Evolutionary conservation across 805 yeast species (phyloP), one percentile per base, ranked within the genome.

Genomic region (Hanseniaspora guilliermondii): DNA sequence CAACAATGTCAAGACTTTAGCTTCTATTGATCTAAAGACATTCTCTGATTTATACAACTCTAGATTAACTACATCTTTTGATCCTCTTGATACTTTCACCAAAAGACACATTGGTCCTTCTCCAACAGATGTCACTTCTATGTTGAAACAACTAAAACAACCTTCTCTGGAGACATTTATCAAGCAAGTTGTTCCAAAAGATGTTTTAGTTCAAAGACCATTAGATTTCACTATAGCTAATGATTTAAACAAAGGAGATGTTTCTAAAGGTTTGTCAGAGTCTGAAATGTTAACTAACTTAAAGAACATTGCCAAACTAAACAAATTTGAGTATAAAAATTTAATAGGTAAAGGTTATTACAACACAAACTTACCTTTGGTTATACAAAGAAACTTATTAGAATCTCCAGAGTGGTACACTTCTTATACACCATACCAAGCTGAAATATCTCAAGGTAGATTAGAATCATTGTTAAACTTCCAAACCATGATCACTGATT

Each of bases 351-450:
- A 86, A 66, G 98, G 98, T 40, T 93, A 91, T 69, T 85, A 87
- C 61, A 95, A 95, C 56, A 91, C 97, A 0, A 74, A 78, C 52
- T 73, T 87, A 46, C 98, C 98, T 0, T 84, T 95, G 1, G 96
- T 91, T 36, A 85, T 93, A 61, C 94, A 87, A 72, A 80, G 98
- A 66, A 93, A 93, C 64, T 69, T 93, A 56, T 72, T 93, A 56
- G 98, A 93, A 69, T 80, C 83, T 58, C 98, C 98, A 6, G 96
- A 88, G 65, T 93, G 98, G 98, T 93, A 93, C 74, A 93, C 98
- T 21, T 87, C 97, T 1, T 93, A 93, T 68, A 93, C 98, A 24
- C 98, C 98, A 36, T 93, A 93, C 68, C 98, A 93, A 72, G 96
- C 98, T 0, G 98, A 93, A 68, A 89, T 93, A 56, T 85, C 96